Evolutionary conservation across 1,284 basidiomycete species (phyloP), one percentile per base, ranked within the genome.

Genomic region (Cronartium quercuum): DNA sequence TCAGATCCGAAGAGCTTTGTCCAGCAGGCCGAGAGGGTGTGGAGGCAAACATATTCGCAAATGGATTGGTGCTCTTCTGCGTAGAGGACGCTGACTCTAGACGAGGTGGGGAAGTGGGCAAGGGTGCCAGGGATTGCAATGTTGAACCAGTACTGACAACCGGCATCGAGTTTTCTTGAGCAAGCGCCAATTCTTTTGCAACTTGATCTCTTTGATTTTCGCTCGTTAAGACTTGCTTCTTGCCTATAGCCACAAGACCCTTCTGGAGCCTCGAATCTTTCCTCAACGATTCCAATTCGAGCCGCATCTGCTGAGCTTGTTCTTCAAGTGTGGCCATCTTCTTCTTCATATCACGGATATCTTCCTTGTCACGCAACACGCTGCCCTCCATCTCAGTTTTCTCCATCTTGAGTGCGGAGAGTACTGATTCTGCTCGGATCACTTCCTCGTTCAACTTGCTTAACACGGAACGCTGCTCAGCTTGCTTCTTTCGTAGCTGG

Each of bases 251-350:
- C 15, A 94, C 86, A 75, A 96, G 85, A 13, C 95, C 96, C 82
- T 94, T 96, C 83, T 98, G 94, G 81, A 96, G 92, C 81, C 96
- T 90, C 0, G 91, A 91, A 66, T 98, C 94, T 83, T 94, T 97
- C 84, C 89, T 93, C 63, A 88, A 82, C 84, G 92, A 94, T 82
- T 98, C 96, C 57, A 94, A 84, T 77, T 91, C 88, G 9, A 83
- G 85, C 83, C 91, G 94, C 71, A 91, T 82, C 7, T 83, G 82
- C 61, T 89, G 87, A 58, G 89, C 89, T 82, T 94, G 88, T 76
- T 88, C 86, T 35, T 89, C 88, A 18, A 89, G 86, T 80, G 94
- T 92, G 34, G 88, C 84, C 88, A 95, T 90, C 79, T 87, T 88
- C 78, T 88, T 88, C 80, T 97, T 90, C 76, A 97, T 83, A 38